phyloP scores from a whole-genome alignment of 1,284 basidiomycete genomes.

The Neolentinus lepideus region DNA sequence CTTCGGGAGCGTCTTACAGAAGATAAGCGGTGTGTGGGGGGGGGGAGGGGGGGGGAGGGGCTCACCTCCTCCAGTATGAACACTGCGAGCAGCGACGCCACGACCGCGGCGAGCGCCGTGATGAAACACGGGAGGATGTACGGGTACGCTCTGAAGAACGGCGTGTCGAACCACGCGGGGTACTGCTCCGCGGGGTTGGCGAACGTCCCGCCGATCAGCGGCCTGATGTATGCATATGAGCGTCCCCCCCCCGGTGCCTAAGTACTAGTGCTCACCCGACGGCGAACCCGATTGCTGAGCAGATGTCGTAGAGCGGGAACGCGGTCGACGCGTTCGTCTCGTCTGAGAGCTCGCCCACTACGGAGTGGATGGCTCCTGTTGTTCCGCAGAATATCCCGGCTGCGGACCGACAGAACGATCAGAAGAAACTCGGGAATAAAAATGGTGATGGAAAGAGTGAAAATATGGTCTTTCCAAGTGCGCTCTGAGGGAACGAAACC shows the following conservation, averaged over 20 bases:
- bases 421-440: no score
- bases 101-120: constrained; percentile 11
- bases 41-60: no score
- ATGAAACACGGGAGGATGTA: constrained; percentile 10
- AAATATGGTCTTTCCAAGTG: no score
- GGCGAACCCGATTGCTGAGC: constrained; percentile 9
- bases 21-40: neutral
- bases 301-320: constrained; percentile 9
- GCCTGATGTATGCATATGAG: neutral
- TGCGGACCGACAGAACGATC: no score
- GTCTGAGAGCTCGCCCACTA: constrained; percentile 9
- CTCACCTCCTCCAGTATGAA: constrained; percentile 9
- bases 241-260: neutral
- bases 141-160: constrained; percentile 7
- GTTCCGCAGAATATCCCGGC: constrained; percentile 11
- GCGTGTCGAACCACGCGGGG: constrained; percentile 2
- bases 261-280: constrained; percentile 6
- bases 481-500: no score
- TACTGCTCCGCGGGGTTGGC: constrained; percentile 7
- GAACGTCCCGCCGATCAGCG: constrained; percentile 8
- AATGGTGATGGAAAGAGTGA: no score
- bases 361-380: constrained; percentile 7
- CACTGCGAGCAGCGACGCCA: constrained; percentile 5
- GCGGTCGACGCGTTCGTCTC: constrained; percentile 7
- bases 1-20: constrained; percentile 6